phyloP scores from a whole-genome alignment of 1,284 basidiomycete species.

The Polyporus tsugae region DNA sequence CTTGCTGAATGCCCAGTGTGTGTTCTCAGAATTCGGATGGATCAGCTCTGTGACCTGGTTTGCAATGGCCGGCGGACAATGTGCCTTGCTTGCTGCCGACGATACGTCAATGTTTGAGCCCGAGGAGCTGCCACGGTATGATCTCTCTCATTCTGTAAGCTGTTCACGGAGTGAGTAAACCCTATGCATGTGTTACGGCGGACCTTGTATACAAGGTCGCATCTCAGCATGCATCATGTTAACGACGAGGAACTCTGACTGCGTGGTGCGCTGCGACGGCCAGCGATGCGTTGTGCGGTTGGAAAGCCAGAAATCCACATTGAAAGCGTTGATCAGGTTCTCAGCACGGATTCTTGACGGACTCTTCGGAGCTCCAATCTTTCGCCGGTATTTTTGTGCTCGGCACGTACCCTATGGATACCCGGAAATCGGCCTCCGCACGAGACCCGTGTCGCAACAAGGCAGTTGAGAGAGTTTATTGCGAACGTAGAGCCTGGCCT shows the following conservation, averaged over 20 bases:
- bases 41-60: neutral
- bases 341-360: too few relatives aligned
- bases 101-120: neutral
- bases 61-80: neutral
- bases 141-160: too few relatives aligned
- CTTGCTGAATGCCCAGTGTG: conserved; percentile 12
- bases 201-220: neutral
- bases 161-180: too few relatives aligned
- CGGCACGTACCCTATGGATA: neutral
- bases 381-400: neutral
- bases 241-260: too few relatives aligned
- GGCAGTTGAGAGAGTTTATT: neutral
- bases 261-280: neutral
- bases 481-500: too few relatives aligned
- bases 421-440: neutral
- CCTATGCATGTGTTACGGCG: too few relatives aligned
- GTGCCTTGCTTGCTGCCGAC: neutral
- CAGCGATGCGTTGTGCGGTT: neutral
- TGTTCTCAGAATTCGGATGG: neutral
- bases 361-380: too few relatives aligned
- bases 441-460: neutral
- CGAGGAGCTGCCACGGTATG: neutral
- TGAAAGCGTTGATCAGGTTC: neutral
- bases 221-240: neutral
- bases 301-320: neutral